Percentiles rank a stretch among this genome's conserved stretches.
Conservation (phyloP, 2,329 filamentous ascomycete genomes). For the Colletotrichum coccodes region DNA sequence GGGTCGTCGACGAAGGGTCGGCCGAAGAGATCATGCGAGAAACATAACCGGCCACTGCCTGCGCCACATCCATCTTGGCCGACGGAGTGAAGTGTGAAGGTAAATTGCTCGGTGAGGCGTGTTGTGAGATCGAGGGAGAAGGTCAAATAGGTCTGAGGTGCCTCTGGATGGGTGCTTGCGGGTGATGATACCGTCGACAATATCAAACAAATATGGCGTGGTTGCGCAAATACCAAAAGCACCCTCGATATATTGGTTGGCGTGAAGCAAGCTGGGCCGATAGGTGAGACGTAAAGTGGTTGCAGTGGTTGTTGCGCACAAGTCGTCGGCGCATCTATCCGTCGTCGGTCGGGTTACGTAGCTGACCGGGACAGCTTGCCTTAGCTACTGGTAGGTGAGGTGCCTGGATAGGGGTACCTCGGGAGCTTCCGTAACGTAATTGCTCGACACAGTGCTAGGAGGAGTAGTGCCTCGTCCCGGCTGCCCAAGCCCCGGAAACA, state of each 20-base stretch:
- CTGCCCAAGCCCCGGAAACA: neutral
- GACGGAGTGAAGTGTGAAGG: slow-evolving; percentile 31
- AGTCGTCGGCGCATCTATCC: neutral
- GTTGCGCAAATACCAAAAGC: neutral
- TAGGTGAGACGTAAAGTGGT: neutral
- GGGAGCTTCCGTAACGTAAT: neutral
- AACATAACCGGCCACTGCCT: slow-evolving; percentile 94
- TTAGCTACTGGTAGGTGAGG: neutral
- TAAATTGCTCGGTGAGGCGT: neutral
- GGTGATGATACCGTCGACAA: too few species aligned
- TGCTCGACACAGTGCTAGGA: neutral
- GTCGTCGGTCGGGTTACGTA: neutral
- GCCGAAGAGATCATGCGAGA: slow-evolving; percentile 92
- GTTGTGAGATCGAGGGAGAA: neutral
- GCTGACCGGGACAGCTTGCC: neutral
- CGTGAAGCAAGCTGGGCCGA: neutral
- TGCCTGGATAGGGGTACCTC: neutral
- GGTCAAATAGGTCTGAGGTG: neutral
- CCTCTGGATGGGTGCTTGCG: neutral
- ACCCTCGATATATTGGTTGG: neutral
- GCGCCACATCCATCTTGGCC: slow-evolving; percentile 86
- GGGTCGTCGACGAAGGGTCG: slow-evolving; percentile 73
- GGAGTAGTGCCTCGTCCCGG: neutral
- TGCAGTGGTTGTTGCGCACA: neutral
- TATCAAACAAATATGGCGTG: neutral